A percentile compares a stretch with the other conserved stretches of the same genome.
phyloP scores from a whole-genome alignment of 2,329 filamentous ascomycete genomes.

The Colletotrichum sp. region DNA sequence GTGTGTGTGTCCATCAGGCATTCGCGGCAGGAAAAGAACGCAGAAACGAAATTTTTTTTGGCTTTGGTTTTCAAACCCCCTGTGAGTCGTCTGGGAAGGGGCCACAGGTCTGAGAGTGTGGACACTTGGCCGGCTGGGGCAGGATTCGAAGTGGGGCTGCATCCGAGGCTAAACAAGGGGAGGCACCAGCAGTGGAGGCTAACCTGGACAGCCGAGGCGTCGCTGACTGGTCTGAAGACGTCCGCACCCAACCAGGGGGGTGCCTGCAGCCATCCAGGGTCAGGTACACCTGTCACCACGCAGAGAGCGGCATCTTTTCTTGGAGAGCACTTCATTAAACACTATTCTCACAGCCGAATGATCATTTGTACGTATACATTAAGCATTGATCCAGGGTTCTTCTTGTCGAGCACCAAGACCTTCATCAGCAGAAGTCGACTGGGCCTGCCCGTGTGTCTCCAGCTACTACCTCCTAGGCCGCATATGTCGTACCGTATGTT shows the following conservation, averaged over 20 bases:
- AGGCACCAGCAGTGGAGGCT: background rate
- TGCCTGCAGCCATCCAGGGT: constrained; percentile 1
- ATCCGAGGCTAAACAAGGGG: constrained; percentile 8
- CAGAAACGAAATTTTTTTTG: constrained; percentile 11
- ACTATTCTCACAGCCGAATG: background rate
- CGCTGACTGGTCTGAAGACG: background rate
- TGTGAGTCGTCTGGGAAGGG: background rate
- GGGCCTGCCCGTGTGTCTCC: background rate
- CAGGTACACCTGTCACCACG: background rate
- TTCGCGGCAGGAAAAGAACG: background rate
- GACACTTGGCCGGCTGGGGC: background rate
- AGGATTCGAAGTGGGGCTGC: background rate
- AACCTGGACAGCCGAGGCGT: background rate
- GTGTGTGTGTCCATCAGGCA: constrained; percentile 4
- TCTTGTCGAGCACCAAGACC: background rate
- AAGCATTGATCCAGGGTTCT: background rate
- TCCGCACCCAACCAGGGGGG: background rate
- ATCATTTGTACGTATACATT: background rate
- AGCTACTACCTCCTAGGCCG: background rate
- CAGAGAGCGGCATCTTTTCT: background rate
- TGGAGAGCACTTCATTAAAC: background rate
- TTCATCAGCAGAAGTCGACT: background rate
- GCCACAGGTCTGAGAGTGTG: constrained; percentile 3
- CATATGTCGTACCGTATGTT: constrained; percentile 40
- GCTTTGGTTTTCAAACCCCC: background rate